These are phyloP conservation scores for Musa itinerans DNA, from an alignment of 176 grass and related monocot species.

Conservation along the genomic window DNA sequence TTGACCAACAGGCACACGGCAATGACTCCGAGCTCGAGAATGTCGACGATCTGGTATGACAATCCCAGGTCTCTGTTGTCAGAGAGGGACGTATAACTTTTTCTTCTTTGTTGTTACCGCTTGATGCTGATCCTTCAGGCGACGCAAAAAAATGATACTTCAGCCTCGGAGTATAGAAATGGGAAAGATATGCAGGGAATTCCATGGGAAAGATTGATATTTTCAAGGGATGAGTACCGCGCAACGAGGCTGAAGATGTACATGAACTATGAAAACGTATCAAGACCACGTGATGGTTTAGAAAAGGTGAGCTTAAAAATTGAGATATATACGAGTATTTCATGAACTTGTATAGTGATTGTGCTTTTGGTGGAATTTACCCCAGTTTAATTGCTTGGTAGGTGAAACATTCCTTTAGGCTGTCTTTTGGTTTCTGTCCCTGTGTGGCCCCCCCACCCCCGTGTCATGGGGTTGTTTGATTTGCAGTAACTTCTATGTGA, in stretches of 20 bases:
- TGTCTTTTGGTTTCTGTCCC: no score
- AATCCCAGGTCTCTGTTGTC: background rate
- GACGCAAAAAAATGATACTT: constrained; percentile 32
- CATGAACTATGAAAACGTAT: constrained; percentile 39
- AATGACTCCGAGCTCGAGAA: background rate
- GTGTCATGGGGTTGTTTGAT: no score
- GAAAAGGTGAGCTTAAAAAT: constrained; percentile 15
- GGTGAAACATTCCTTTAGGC: no score
- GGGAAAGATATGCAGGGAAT: constrained; percentile 56
- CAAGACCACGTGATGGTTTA: constrained; percentile 3
- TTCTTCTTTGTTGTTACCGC: background rate
- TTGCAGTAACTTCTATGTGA: no score
- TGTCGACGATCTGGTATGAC: background rate
- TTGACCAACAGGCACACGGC: background rate
- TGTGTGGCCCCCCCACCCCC: no score
- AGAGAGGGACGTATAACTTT: background rate
- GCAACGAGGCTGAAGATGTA: constrained; percentile 47
- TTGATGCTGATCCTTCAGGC: constrained; percentile 14
- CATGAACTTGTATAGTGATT: background rate
- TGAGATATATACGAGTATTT: background rate
- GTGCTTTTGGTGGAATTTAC: no score
- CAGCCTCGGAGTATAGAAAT: constrained; percentile 33
- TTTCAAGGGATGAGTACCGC: constrained; percentile 40
- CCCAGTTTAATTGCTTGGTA: no score
- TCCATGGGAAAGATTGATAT: constrained; percentile 50